Conservation (phyloP, 2,329 filamentous ascomycete genomes). For the Colletotrichum phormii region DNA sequence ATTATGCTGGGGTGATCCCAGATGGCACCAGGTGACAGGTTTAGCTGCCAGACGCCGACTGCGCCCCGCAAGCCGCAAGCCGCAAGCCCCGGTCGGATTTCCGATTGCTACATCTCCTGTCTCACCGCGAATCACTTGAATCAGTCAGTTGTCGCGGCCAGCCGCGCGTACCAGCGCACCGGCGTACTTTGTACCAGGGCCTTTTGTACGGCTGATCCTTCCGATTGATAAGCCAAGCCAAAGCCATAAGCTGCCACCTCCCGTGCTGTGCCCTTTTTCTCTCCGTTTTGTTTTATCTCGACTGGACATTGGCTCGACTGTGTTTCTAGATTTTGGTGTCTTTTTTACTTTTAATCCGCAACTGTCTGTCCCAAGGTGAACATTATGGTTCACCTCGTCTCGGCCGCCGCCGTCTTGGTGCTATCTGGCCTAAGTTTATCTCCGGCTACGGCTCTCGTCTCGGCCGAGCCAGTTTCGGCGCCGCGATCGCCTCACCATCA, state of each 20-base stretch:
- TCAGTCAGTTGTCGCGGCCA: constrained; percentile 16
- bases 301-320: not conserved
- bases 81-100: constrained; percentile 9
- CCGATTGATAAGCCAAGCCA: constrained; percentile 19
- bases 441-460: constrained; percentile 1
- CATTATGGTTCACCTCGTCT: not conserved
- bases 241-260: not conserved
- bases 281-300: no score
- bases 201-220: not conserved
- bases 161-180: constrained; percentile 12
- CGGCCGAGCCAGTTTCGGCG: constrained; percentile 21
- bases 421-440: constrained; percentile 2
- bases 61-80: not conserved
- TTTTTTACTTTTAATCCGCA: not conserved
- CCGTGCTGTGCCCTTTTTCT: not conserved
- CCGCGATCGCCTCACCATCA: not conserved
- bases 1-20: constrained; percentile 6
- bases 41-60: constrained; percentile 4
- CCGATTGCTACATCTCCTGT: constrained; percentile 28
- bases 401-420: constrained; percentile 17
- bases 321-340: not conserved
- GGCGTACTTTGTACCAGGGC: not conserved
- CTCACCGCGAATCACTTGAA: constrained; percentile 33
- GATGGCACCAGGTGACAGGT: constrained; percentile 12
- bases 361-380: not conserved